These are phyloP conservation scores for Gossypioides kirkii DNA, from an alignment of 345 rosid species.

Conservation along the genomic window DNA sequence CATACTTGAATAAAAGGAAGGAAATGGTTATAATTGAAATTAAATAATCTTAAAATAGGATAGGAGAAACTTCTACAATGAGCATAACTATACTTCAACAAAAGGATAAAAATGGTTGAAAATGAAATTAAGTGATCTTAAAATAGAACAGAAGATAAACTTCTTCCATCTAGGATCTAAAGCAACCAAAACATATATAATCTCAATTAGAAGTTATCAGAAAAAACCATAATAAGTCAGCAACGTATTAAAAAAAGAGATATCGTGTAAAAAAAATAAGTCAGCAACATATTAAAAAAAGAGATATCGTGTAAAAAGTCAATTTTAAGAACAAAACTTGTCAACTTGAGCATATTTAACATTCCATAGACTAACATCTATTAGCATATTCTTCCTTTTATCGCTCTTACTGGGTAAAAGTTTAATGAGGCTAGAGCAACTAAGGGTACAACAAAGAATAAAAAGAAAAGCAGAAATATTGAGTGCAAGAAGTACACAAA, in stretches of 20 bases:
- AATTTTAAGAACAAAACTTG: not conserved
- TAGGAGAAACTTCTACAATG: not conserved
- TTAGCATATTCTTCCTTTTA: not conserved
- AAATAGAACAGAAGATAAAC: not conserved
- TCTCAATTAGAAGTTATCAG: not conserved
- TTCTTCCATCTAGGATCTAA: not conserved
- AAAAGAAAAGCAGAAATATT: not conserved
- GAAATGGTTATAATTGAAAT: not conserved
- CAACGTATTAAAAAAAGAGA: too few species aligned
- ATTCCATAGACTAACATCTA: not conserved
- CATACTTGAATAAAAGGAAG: too few species aligned
- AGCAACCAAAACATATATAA: not conserved
- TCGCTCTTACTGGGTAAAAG: not conserved
- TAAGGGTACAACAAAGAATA: not conserved
- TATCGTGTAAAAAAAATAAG: not conserved
- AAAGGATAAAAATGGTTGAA: not conserved
- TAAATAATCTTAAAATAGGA: not conserved
- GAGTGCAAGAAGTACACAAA: not conserved
- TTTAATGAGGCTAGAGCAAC: not conserved
- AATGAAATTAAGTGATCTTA: not conserved
- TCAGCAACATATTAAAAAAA: constrained; percentile 10
- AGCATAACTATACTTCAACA: not conserved
- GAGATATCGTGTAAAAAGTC: not conserved
- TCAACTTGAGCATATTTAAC: constrained; percentile 1
- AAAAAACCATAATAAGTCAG: not conserved